Evolutionary conservation across 129 eudicot species (phyloP), one percentile per base, ranked within the genome.

Genomic region (Smallanthus sonchifolius): DNA sequence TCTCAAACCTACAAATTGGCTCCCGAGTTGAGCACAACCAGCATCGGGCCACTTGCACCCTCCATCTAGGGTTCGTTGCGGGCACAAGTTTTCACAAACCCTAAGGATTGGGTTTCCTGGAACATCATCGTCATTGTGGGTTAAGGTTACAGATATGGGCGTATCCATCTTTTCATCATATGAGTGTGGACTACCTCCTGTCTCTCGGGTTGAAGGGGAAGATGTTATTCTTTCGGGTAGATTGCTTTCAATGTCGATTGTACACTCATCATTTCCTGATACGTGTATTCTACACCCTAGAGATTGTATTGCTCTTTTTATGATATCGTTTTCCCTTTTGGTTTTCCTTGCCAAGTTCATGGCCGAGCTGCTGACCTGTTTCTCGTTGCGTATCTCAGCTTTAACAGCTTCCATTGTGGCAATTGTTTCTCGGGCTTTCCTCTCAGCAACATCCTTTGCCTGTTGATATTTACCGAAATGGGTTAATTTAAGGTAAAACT

Each of bases 11-110:
- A 95, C 87, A 77, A 95, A 91, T 49, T 95, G 97, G 77, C 97
- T 91, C 55, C 88, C 96, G 34, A 78, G 67, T 71, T 85, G 97
- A 60, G 99, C 96, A 85, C 99, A 95, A 65, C 95, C 94, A 72
- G 95, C 88, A 72, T 91, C 83, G 0, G 99, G 99, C 96, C 96
- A 95, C 80, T 88, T 83, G 59, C 97, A 95, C 76, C 88, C 87
- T 65, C 98, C 97, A 14, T 95, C 97, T 37, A 86, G 78, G 11
- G 88, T 75, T 20, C 93, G 83, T 51, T 83, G 83, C 2, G 97
- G 94, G 82, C 99, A 95, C 40, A 91, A 70, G 42, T 90, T 85
- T 61, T 91, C 97, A 74, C 96, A 91, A 47, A 88, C 87, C 30
- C 90, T 78, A 65, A 47, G 67, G 43, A 91, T 34, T 1, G 97